These are phyloP conservation scores for Silene vulgaris DNA, from an alignment of 179 eudicot genomes.

Conservation along the genomic window DNA sequence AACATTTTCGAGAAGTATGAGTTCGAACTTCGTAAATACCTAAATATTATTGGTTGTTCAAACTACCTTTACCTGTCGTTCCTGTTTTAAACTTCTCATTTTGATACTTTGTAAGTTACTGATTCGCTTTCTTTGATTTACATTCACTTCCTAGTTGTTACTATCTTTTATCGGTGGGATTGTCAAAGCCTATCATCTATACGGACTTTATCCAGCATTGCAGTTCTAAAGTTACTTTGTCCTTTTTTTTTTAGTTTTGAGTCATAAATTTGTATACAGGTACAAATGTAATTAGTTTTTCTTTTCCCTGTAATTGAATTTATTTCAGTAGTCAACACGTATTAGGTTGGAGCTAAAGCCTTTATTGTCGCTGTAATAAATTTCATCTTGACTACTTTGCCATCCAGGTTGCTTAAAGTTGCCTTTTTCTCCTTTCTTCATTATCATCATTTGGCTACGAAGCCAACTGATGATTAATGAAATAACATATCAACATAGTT, in stretches of 20 bases:
- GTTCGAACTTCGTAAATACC: not conserved
- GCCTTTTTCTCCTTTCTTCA: too few relatives aligned
- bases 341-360: too few relatives aligned
- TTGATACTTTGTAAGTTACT: not conserved
- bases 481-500: not conserved
- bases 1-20: constrained; percentile 5
- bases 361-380: too few relatives aligned
- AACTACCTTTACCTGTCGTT: not conserved
- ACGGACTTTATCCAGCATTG: not conserved
- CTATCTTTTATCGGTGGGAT: not conserved
- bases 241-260: not conserved
- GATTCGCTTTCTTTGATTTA: constrained; percentile 8
- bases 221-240: not conserved
- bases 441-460: too few relatives aligned
- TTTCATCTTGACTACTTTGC: too few relatives aligned
- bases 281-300: not conserved
- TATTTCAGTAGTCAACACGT: not conserved
- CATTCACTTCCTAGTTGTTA: not conserved
- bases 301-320: not conserved
- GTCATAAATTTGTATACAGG: not conserved
- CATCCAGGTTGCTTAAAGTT: too few relatives aligned
- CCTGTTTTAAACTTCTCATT: not conserved
- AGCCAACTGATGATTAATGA: too few relatives aligned
- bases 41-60: not conserved
- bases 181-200: not conserved